Conservation (phyloP, 164 flowering plant species). For the Stephania cephalantha region DNA sequence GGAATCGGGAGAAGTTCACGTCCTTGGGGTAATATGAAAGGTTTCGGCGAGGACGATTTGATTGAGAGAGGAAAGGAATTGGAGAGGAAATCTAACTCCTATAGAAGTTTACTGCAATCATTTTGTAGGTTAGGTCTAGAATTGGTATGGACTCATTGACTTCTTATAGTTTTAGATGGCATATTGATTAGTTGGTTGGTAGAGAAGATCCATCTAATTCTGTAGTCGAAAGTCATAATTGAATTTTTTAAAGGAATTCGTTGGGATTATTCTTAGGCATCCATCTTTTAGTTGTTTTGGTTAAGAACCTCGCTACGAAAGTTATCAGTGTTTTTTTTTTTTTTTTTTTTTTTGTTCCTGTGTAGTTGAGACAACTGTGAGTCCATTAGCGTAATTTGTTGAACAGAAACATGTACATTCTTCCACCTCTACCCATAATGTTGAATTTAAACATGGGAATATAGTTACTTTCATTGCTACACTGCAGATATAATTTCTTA, state of each 20-base stretch:
- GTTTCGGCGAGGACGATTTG: background rate
- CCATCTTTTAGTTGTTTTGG: background rate
- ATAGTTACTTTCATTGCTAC: background rate
- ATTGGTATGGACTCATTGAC: background rate
- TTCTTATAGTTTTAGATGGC: background rate
- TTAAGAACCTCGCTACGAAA: background rate
- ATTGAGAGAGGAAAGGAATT: background rate
- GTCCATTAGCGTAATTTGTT: background rate
- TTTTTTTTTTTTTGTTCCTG: background rate
- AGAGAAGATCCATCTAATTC: background rate
- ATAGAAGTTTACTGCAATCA: background rate
- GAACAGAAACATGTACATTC: background rate
- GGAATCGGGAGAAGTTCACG: background rate
- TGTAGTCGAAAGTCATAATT: background rate
- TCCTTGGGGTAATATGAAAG: background rate
- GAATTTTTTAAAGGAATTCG: background rate
- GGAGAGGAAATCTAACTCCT: background rate
- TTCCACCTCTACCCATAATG: background rate
- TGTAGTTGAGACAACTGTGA: background rate
- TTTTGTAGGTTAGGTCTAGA: background rate
- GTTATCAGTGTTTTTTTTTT: background rate
- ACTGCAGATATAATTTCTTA: background rate
- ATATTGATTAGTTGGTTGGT: background rate
- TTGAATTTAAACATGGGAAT: background rate
- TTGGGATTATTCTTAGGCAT: background rate